Base-by-base conservation (phyloP, 2,329 filamentous ascomycete genomes). In the Piedraia hortae region DNA sequence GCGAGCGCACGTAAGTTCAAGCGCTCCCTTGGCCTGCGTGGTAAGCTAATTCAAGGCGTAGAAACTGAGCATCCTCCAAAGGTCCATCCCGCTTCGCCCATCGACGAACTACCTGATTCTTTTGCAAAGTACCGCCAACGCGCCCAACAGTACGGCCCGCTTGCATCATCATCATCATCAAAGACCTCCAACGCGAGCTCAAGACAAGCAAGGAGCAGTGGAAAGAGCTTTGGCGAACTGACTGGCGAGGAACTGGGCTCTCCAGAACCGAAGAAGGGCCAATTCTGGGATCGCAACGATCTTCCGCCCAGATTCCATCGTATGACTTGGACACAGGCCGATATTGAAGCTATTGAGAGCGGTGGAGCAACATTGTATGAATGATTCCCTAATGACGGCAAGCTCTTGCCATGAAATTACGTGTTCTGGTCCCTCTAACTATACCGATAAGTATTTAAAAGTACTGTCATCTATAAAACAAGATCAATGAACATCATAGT, bases 321-420 rank as follows among this genome's bases (percentile, higher is more conserved):
- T 32, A 53, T 62, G 21, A 59, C 64, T 7, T 72, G 80, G 50
- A 68, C 62, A 16, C 48, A 67, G 35, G 66, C 67, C 19, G 85
- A 97, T 60, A 97, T 97, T 28, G 85, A 93, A 47, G 80, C 78
- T 11, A 62, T 97, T 39, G 78, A 91, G 62, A 85, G 75, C 25
- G 85, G 80, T 24, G 85, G 85, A 26, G 85, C 82, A 15, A 70
- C 13, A 9, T 12, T 22, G 4, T 22, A 6, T 22, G 21, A 10
- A 10, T 22, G 12, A 17, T n/a, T n/a, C n/a, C n/a, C n/a, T n/a
- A n/a, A n/a, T n/a, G n/a, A n/a, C n/a, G n/a, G n/a, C n/a, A n/a
- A n/a, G n/a, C n/a, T n/a, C n/a, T n/a, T n/a, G n/a, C n/a, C n/a
- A n/a, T n/a, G n/a, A n/a, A n/a, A n/a, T n/a, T n/a, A n/a, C n/a